Conservation (phyloP, 1,284 basidiomycete genomes). For the Phylloboletellus chloephorus region DNA sequence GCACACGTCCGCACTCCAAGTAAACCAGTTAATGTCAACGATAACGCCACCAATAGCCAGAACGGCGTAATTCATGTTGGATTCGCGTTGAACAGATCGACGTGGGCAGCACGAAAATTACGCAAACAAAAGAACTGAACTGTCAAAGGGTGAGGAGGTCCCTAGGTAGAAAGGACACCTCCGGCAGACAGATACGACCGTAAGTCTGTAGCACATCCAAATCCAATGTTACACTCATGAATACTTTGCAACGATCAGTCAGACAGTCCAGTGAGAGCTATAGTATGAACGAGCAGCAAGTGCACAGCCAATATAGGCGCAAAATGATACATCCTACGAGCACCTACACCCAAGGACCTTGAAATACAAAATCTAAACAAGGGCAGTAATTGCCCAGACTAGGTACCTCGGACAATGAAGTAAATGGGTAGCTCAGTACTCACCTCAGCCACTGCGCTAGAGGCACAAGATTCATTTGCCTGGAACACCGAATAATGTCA, state of each 20-base stretch:
- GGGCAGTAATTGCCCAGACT: too few species aligned
- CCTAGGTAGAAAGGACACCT: slow-evolving; percentile 52
- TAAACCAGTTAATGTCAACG: slow-evolving; percentile 23
- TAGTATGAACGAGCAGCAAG: slow-evolving; percentile 41
- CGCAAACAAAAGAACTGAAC: slow-evolving; percentile 51
- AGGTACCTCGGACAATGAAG: too few species aligned
- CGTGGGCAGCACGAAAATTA: slow-evolving; percentile 58
- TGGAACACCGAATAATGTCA: slow-evolving; percentile 55
- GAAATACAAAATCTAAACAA: too few species aligned
- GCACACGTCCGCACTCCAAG: slow-evolving; percentile 28
- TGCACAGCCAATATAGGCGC: slow-evolving; percentile 53
- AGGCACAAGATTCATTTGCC: slow-evolving; percentile 60
- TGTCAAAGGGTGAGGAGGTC: slow-evolving; percentile 22
- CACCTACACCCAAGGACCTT: slow-evolving; percentile 54
- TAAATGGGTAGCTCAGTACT: slow-evolving; percentile 55
- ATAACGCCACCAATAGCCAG: slow-evolving; percentile 46
- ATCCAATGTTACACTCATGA: slow-evolving; percentile 35
- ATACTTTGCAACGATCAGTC: slow-evolving; percentile 31
- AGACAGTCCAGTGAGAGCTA: not conserved
- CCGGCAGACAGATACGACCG: slow-evolving; percentile 34
- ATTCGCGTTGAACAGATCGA: slow-evolving; percentile 49
- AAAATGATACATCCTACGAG: slow-evolving; percentile 52
- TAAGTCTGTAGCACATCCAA: not conserved
- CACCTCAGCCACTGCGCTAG: slow-evolving; percentile 58
- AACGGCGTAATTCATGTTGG: slow-evolving; percentile 63